phyloP scores from a whole-genome alignment of 257 asterid genomes.

The Ballota nigra region DNA sequence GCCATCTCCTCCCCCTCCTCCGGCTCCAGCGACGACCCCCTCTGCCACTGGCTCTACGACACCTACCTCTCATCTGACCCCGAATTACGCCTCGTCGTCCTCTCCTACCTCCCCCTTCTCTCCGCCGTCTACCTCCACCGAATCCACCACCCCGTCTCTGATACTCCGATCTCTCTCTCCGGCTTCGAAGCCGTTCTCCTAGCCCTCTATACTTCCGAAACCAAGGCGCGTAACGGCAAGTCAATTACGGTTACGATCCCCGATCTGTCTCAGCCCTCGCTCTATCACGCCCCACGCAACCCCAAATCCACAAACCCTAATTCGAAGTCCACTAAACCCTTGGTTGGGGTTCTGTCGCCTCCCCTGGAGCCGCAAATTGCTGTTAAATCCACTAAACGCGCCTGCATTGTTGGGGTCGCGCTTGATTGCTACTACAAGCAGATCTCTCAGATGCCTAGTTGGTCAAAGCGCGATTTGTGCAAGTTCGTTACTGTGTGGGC shows the following conservation, averaged over 20 bases:
- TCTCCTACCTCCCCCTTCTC: constrained; percentile 68
- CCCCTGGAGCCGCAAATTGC: constrained; percentile 85
- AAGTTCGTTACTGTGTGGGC: constrained; percentile 70
- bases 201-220: constrained; percentile 68
- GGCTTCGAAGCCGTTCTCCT: constrained; percentile 92
- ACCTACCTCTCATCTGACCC: constrained; percentile 71
- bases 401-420: constrained; percentile 82
- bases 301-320: constrained; percentile 43
- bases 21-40: constrained; percentile 74
- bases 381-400: constrained; percentile 89
- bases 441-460: constrained; percentile 87
- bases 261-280: constrained; percentile 89
- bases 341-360: constrained; percentile 61
- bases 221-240: constrained; percentile 75
- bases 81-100: constrained; percentile 82
- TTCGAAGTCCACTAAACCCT: constrained; percentile 26
- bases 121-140: constrained; percentile 64
- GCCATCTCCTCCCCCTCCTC: constrained; percentile 52
- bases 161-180: constrained; percentile 44
- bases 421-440: constrained; percentile 81
- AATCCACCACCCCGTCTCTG: constrained; percentile 51
- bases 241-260: constrained; percentile 66
- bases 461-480: constrained; percentile 88
- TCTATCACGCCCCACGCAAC: constrained; percentile 71
- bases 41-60: constrained; percentile 96